Percentiles rank a stretch among this genome's conserved stretches.
phyloP scores from a whole-genome alignment of 495 filamentous ascomycete genomes.

The Podospora tetraspora region DNA sequence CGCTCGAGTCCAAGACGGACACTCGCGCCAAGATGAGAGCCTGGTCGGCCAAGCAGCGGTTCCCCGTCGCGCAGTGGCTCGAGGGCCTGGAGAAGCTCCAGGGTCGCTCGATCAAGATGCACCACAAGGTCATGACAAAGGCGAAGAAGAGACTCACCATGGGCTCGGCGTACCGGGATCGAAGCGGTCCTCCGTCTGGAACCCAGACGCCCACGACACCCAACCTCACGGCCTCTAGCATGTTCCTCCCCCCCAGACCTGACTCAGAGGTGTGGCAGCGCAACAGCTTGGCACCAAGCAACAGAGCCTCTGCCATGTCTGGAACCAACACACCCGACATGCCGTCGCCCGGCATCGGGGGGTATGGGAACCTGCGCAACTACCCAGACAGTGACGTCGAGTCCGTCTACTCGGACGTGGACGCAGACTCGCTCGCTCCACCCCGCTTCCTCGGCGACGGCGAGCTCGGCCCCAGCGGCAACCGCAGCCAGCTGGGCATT shows the following conservation, averaged over 20 bases:
- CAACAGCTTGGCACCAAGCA: neutral
- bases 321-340: conserved; percentile 2
- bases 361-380: neutral
- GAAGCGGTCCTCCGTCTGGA: conserved; percentile 2
- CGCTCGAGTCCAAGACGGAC: conserved; percentile 51
- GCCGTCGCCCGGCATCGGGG: neutral
- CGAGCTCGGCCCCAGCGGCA: conserved; percentile 2
- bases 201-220: conserved; percentile 13
- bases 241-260: conserved; percentile 20
- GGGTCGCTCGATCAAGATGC: conserved; percentile 41
- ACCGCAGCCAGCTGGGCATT: neutral
- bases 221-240: conserved; percentile 6
- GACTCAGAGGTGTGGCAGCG: conserved; percentile 20
- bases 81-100: conserved; percentile 54
- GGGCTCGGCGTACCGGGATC: neutral
- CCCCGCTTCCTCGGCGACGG: conserved; percentile 9
- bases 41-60: conserved; percentile 62
- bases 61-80: conserved; percentile 62
- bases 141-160: conserved; percentile 2
- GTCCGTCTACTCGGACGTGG: conserved; percentile 11
- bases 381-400: conserved; percentile 10
- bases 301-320: conserved; percentile 2
- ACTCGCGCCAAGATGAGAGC: conserved; percentile 64
- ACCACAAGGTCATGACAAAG: conserved; percentile 12
- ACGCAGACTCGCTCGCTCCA: conserved; percentile 7